Evolutionary conservation across 2,329 filamentous ascomycete species (phyloP), one percentile per base, ranked within the genome.

Genomic region (Seiridium unicorne): DNA sequence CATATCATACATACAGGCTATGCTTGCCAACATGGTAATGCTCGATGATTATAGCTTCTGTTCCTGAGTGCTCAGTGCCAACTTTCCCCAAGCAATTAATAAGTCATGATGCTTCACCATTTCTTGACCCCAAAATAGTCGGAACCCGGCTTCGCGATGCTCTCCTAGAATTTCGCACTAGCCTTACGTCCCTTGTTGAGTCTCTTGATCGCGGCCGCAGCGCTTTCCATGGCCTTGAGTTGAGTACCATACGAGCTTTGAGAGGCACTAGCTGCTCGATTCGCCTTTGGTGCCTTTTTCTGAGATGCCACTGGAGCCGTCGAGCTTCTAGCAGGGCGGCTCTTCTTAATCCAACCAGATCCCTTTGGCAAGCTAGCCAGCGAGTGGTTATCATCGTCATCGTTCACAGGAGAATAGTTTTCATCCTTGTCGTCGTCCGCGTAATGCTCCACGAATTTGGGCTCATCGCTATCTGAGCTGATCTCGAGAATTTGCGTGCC

Each of bases 341-440:
- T 64, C 63, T 72, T 73, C 57, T 64, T 59, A 7, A 69, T 67
- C 68, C 67, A 68, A 11, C 66, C 63, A 5, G 62, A 62, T 4
- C 63, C 61, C 55, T 51, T 61, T 1, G 64, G 65, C 7, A 64
- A 59, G 34, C 63, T 64, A 18, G 42, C 38, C 3, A 69, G 71
- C 36, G 69, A 63, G 44, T 75, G 74, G 1, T 70, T 75, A 32
- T 64, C 69, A 55, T 78, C 75, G 36, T 76, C 65, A n/a, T 71
- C 70, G 8, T 78, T 51, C n/a, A 34, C 49, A 3, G 71, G 71
- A 36, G 69, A 62, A 44, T 76, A 76, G 1, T 69, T 75, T 31
- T 64, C 70, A 57, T 79, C 76, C 40, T 76, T 65, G n/a, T 71
- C 70, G 9, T 78, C 76, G 40, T 77, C 75, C 2, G 74, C 73